Percentiles rank a stretch among this genome's conserved stretches.
Evolutionary conservation across 495 filamentous ascomycete species (phyloP).

Genomic region (Tuber aestivum): DNA sequence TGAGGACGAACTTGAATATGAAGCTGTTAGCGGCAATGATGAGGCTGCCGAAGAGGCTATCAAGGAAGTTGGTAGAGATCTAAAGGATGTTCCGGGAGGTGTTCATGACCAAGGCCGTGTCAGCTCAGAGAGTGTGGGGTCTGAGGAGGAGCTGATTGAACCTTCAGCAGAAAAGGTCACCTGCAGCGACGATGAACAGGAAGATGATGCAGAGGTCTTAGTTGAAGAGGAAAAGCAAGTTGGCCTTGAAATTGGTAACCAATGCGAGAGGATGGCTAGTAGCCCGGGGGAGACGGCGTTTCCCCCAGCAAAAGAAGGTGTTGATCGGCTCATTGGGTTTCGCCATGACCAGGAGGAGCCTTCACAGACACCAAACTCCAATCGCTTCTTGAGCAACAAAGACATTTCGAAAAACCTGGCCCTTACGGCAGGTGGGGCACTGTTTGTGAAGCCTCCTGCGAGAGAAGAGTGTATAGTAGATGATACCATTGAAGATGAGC

Average conservation of each 20-base stretch:
- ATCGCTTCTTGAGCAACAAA: constrained; percentile 18
- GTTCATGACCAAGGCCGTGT: neutral
- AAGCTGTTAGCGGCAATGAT: neutral
- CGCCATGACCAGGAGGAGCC: constrained; percentile 7
- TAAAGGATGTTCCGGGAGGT: constrained; percentile 2
- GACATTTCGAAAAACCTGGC: constrained; percentile 17
- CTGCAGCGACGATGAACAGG: neutral
- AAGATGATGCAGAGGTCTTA: constrained; percentile 9
- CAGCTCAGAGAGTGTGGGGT: neutral
- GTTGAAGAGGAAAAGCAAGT: constrained; percentile 25
- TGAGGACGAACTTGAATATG: neutral
- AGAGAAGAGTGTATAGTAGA: constrained; percentile 7
- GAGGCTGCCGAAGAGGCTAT: neutral
- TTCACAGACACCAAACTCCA: neutral
- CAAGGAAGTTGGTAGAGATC: neutral
- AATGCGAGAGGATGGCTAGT: constrained; percentile 9
- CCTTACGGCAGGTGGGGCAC: constrained; percentile 1
- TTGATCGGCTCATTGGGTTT: constrained; percentile 7
- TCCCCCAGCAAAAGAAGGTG: constrained; percentile 14
- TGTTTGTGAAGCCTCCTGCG: constrained; percentile 16
- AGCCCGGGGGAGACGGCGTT: constrained; percentile 10
- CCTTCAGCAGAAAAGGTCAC: neutral
- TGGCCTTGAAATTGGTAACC: constrained; percentile 16
- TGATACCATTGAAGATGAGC: neutral
- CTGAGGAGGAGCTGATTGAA: neutral